Conservation (phyloP, 192 early-diverging fungal species). For the Umbelopsis sp. region DNA sequence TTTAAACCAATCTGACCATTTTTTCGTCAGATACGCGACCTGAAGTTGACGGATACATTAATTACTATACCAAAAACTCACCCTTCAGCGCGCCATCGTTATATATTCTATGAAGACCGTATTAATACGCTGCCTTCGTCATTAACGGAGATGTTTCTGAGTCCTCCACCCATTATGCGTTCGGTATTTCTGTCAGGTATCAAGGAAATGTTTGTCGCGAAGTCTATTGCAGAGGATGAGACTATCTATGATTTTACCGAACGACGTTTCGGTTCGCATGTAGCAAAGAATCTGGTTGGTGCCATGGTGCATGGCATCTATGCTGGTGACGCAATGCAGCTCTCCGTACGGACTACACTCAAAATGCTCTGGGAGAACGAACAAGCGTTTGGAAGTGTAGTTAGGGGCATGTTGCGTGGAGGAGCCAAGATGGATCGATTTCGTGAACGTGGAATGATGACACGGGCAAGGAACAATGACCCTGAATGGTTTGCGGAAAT, state of each 20-base stretch:
- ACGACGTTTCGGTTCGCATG: slow-evolving; percentile 70
- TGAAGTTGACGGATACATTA: slow-evolving; percentile 62
- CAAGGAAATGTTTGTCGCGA: slow-evolving; percentile 55
- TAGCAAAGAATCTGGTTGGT: slow-evolving; percentile 84
- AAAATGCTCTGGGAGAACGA: slow-evolving; percentile 74
- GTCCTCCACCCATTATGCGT: slow-evolving; percentile 44
- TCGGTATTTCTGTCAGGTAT: slow-evolving; percentile 61
- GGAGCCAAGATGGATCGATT: slow-evolving; percentile 30
- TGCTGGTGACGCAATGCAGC: slow-evolving; percentile 78
- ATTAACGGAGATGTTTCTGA: slow-evolving; percentile 29
- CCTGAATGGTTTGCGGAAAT: slow-evolving; percentile 62
- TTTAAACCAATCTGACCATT: neutral
- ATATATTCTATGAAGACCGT: slow-evolving; percentile 69
- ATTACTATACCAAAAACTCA: slow-evolving; percentile 63
- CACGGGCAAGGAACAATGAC: slow-evolving; percentile 27
- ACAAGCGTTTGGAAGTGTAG: slow-evolving; percentile 54
- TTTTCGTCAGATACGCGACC: slow-evolving; percentile 51
- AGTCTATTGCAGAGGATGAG: slow-evolving; percentile 63
- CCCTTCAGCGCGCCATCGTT: slow-evolving; percentile 80
- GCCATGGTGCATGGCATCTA: slow-evolving; percentile 94
- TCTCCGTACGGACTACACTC: slow-evolving; percentile 79
- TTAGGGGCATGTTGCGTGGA: slow-evolving; percentile 49
- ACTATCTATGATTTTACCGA: slow-evolving; percentile 81
- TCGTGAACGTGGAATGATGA: slow-evolving; percentile 38
- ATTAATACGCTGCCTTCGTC: slow-evolving; percentile 68